A percentile compares a stretch with the other conserved stretches of the same genome.
phyloP scores from a whole-genome alignment of 2,329 filamentous ascomycete species.

The Talaromyces sp. region DNA sequence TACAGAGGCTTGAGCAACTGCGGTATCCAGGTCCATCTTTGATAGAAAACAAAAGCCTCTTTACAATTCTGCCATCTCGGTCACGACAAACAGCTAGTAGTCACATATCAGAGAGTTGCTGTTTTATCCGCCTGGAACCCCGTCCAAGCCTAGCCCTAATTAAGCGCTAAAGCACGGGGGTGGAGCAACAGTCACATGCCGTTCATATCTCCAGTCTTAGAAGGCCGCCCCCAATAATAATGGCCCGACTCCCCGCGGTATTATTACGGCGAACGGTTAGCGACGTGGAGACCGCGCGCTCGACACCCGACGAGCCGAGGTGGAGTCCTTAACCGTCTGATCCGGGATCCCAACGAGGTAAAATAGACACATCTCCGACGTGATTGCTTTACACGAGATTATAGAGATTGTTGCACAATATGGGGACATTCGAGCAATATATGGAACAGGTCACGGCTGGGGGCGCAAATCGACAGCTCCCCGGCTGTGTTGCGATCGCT shows the following conservation, averaged over 20 bases:
- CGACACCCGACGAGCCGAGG: not conserved
- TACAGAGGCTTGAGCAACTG: too few species aligned
- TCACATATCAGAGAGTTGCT: not conserved
- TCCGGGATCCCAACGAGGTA: not conserved
- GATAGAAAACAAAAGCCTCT: not conserved
- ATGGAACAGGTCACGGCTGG: not conserved
- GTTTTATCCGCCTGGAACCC: not conserved
- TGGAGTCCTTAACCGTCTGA: not conserved
- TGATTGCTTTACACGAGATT: not conserved
- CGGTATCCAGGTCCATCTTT: not conserved
- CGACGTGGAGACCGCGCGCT: too few species aligned
- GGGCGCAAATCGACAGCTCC: not conserved
- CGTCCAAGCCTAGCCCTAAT: not conserved
- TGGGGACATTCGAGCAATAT: conserved; percentile 4
- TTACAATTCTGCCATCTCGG: not conserved
- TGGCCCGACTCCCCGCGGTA: too few species aligned
- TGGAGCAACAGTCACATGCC: too few species aligned
- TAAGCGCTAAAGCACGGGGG: not conserved
- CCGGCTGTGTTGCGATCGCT: conserved; percentile 1
- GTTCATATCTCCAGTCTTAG: too few species aligned
- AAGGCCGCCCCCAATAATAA: too few species aligned
- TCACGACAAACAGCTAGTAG: not conserved
- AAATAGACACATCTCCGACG: not conserved
- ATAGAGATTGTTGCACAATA: conserved; percentile 3
- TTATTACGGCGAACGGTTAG: too few species aligned